Evolutionary conservation across 495 filamentous ascomycete species (phyloP), one percentile per base, ranked within the genome.

Genomic region (Xylaria castorea): DNA sequence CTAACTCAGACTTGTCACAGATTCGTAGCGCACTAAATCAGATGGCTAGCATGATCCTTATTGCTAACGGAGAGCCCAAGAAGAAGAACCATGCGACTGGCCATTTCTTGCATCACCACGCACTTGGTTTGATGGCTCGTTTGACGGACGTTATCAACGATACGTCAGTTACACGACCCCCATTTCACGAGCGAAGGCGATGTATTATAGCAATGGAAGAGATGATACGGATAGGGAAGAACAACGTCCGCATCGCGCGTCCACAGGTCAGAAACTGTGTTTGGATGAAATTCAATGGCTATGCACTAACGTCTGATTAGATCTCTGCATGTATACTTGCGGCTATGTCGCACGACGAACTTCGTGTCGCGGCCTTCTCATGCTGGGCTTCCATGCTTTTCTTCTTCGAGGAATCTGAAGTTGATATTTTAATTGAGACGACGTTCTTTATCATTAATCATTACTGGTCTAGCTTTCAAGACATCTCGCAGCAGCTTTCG

Each of bases 281-380:
- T 38, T 7, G 32, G n/a, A 58, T 74, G 75, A 75, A 32, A 30
- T 55, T 8, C 40, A 38, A 12, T 20, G 5, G 66, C 14, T n/a
- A 20, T 42, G 16, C 63, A n/a, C 63, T 77, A 50, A 71, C 40
- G 25, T 11, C 20, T 64, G 46, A 30, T 30, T 71, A 96, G 91
- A 93, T 97, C 62, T 92, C 92, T 67, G 93, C 96, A 20, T 97
- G 92, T 78, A 85, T 98, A 20, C 91, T 96, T 73, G 93, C 94
- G 27, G 94, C 95, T 0, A 85, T 98, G 68, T 87, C 91, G 25
- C 89, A 89, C 20, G 85, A 89, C 50, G 88, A 91, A 32, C 85
- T 98, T 32, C 89, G 93, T 65, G 86, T 93, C 71, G 85, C 89
- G 67, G 92, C 93, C 2, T 94, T 98, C 79, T 87, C 87, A 14